Evolutionary conservation across 164 flowering plant species (phyloP).

Genomic region (Sedum album): DNA sequence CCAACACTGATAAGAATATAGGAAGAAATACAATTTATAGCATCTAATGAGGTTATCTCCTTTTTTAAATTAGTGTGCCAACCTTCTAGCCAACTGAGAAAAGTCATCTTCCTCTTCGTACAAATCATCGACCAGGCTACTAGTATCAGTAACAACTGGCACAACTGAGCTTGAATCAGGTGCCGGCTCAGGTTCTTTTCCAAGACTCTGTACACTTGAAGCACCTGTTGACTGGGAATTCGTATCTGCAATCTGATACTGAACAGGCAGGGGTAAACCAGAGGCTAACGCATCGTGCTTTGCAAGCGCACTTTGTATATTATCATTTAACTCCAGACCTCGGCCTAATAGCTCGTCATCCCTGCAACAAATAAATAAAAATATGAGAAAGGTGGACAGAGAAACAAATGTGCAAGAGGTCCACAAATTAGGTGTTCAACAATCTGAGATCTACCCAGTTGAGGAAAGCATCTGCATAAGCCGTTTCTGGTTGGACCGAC

Average conservation of each 20-base stretch:
- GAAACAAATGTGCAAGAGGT: background rate
- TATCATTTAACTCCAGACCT: conserved; percentile 80
- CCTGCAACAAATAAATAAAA: conserved; percentile 28
- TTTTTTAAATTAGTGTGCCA: too few relatives aligned
- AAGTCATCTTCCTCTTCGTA: too few relatives aligned
- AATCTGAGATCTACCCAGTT: conserved; percentile 37
- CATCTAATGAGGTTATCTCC: too few relatives aligned
- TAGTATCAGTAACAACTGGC: conserved; percentile 19
- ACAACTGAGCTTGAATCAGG: conserved; percentile 20
- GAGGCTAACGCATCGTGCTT: too few relatives aligned
- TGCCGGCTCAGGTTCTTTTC: too few relatives aligned
- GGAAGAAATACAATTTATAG: too few relatives aligned
- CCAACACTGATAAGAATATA: too few relatives aligned
- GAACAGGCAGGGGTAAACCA: too few relatives aligned
- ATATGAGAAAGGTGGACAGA: background rate
- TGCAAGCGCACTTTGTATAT: too few relatives aligned
- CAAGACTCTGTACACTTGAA: conserved; percentile 18
- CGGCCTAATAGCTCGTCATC: conserved; percentile 81
- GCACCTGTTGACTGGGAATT: too few relatives aligned
- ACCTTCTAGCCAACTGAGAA: too few relatives aligned
- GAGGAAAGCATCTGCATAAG: conserved; percentile 76
- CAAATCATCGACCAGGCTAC: conserved; percentile 32
- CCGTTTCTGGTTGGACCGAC: conserved; percentile 78
- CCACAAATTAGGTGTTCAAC: background rate
- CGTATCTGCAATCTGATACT: too few relatives aligned